Base-by-base conservation (phyloP, 2,329 filamentous ascomycete genomes). In the Pestalotiopsis fici region DNA sequence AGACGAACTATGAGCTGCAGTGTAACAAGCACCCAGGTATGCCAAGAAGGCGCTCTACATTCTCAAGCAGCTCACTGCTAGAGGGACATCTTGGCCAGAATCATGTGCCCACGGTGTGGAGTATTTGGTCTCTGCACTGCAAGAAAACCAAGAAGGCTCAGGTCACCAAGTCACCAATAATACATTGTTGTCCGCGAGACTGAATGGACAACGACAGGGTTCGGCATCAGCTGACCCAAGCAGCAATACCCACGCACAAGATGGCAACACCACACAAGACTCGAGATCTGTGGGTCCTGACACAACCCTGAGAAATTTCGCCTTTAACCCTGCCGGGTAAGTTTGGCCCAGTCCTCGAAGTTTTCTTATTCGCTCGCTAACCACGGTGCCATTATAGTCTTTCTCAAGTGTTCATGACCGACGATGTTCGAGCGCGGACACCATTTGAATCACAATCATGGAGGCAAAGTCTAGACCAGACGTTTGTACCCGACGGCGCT, bases 1-100 rank as follows among this genome's bases (percentile, higher is more conserved):
- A 9, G 31, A 2, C 28, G 18, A 35, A 23, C 18, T 21, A 31
- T 47, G 23, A 55, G 37, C 31, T 12, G 37, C 31, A 1, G 12
- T 13, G 6, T 61, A 7, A 50, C 4, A 50, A 57, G 21, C 25
- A 31, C 23, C 43, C 15, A 71, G 65, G 35, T 72, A 72, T 60
- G 68, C 70, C 3, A 72, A 65, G 37, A 69, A 67, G 23, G 64
- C 69, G 23, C 60, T 68, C 18, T 56, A 59, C 2, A 69, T 71
- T 13, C 66, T 72, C 3, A 66, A 63, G 11, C 64, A 68, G 59
- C 69, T 71, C 3, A 66, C 70, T 3, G 65, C 56, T 13, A 57
- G 70, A 18, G 69, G 69, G 4, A 71, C 70, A 39, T 56, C 55
- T 25, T 71, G 70, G 70, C 69, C 70, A 12, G 66, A 67, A 15